Evolutionary conservation across 371 early-diverging fungal genomes (phyloP).

Genomic region (Mortierella sp.): DNA sequence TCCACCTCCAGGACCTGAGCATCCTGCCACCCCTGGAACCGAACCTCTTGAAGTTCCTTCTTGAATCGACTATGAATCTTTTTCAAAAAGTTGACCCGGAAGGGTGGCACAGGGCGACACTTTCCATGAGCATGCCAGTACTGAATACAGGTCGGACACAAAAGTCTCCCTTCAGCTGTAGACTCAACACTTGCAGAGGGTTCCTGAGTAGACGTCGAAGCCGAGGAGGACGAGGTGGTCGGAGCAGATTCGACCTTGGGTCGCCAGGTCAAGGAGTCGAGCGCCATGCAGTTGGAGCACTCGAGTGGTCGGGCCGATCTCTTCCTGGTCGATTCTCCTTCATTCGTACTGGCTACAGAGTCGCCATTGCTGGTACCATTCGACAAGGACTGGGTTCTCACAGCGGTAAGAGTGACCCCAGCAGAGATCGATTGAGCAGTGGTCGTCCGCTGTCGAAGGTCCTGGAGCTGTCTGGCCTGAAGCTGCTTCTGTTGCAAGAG

Average conservation of each 20-base stretch:
- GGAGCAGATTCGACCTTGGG: background rate
- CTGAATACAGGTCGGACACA: conserved; percentile 39
- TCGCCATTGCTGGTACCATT: no score
- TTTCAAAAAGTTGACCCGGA: conserved; percentile 40
- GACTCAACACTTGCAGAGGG: background rate
- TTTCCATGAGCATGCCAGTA: conserved; percentile 27
- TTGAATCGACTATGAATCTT: conserved; percentile 50
- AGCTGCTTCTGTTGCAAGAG: conserved; percentile 30
- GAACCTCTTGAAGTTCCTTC: conserved; percentile 35
- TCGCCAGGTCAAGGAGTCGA: conserved; percentile 32
- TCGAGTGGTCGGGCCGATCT: conserved; percentile 25
- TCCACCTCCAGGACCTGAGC: conserved; percentile 47
- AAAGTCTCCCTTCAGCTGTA: conserved; percentile 9
- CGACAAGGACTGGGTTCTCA: background rate
- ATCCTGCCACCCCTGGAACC: conserved; percentile 56
- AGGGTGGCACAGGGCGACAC: conserved; percentile 31
- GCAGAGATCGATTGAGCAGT: conserved; percentile 6
- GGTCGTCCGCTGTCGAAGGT: conserved; percentile 18
- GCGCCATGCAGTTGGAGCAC: conserved; percentile 46
- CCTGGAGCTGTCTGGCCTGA: conserved; percentile 19
- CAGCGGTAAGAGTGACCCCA: background rate
- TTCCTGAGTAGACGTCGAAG: background rate
- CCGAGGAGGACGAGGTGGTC: background rate
- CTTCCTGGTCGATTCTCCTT: background rate
- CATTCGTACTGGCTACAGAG: background rate